Percentiles rank a stretch among this genome's conserved stretches.
phyloP scores from a whole-genome alignment of 2,329 filamentous ascomycete species.

The Delphinella strobiligena region DNA sequence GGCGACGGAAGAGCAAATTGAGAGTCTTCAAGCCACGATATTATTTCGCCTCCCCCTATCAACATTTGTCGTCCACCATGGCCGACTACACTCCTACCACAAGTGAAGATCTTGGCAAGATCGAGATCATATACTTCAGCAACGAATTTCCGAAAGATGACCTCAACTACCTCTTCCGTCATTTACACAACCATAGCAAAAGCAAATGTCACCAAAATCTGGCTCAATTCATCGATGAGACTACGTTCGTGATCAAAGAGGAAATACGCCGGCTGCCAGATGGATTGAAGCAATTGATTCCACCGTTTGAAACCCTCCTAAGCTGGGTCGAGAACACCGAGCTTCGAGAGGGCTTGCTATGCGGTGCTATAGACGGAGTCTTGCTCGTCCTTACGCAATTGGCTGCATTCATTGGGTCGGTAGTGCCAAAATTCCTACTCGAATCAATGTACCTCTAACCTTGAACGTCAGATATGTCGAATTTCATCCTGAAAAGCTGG shows the following conservation, averaged over 20 bases:
- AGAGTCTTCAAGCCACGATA: too few species aligned
- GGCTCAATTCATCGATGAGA: conserved; percentile 29
- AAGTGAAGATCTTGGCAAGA: conserved; percentile 13
- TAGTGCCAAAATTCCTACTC: too few species aligned
- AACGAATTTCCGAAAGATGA: conserved; percentile 39
- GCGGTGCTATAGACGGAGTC: conserved; percentile 34
- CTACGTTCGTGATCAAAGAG: conserved; percentile 26
- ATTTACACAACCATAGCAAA: conserved; percentile 30
- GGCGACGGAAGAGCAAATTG: too few species aligned
- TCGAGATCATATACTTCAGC: conserved; percentile 32
- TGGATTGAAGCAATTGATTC: too few species aligned
- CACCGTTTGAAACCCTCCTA: conserved; percentile 28
- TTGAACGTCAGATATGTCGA: too few species aligned
- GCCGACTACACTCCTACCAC: background rate
- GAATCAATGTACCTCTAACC: too few species aligned
- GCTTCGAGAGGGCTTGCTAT: conserved; percentile 29
- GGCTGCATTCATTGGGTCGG: conserved; percentile 33
- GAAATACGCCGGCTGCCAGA: too few species aligned
- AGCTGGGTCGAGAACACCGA: conserved; percentile 21
- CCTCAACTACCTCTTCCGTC: conserved; percentile 27
- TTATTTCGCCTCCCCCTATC: too few species aligned
- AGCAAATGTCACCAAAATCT: conserved; percentile 26
- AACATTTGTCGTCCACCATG: background rate
- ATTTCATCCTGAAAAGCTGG: too few species aligned
- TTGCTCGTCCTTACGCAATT: conserved; percentile 31